phyloP scores from a whole-genome alignment of 257 asterid species.

The Paulownia fortunei region DNA sequence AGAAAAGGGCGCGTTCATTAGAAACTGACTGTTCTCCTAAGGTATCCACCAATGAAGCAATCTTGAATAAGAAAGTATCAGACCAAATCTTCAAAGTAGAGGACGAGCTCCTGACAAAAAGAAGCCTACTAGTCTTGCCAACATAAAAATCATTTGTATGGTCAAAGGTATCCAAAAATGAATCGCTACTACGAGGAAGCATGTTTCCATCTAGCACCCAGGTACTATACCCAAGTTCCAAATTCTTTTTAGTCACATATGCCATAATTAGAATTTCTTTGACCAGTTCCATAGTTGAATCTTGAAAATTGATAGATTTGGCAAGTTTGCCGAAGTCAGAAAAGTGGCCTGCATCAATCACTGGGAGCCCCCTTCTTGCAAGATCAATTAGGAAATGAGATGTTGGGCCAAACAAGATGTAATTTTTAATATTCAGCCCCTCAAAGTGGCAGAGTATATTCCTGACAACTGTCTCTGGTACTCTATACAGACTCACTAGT shows the following conservation, averaged over 20 bases:
- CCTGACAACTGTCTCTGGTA: slow-evolving; percentile 53
- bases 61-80: slow-evolving; percentile 44
- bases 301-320: slow-evolving; percentile 51
- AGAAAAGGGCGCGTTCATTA: slow-evolving; percentile 37
- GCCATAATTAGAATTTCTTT: slow-evolving; percentile 62
- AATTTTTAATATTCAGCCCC: slow-evolving; percentile 66
- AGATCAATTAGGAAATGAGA: slow-evolving; percentile 71
- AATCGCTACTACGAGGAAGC: slow-evolving; percentile 57
- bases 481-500: slow-evolving; percentile 61
- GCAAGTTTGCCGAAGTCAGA: slow-evolving; percentile 43
- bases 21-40: slow-evolving; percentile 49
- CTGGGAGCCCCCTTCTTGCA: slow-evolving; percentile 84
- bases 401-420: slow-evolving; percentile 63
- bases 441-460: slow-evolving; percentile 90
- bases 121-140: slow-evolving; percentile 56
- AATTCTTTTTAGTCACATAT: slow-evolving; percentile 52
- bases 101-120: slow-evolving; percentile 63
- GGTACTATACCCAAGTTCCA: slow-evolving; percentile 67
- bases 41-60: slow-evolving; percentile 43
- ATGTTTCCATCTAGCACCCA: slow-evolving; percentile 68
- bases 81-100: slow-evolving; percentile 55
- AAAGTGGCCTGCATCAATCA: slow-evolving; percentile 60
- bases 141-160: slow-evolving; percentile 43
- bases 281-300: slow-evolving; percentile 47
- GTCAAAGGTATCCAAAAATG: slow-evolving; percentile 56